phyloP scores from a whole-genome alignment of 2,329 filamentous ascomycete species.

The Botrytis hyacinthi region DNA sequence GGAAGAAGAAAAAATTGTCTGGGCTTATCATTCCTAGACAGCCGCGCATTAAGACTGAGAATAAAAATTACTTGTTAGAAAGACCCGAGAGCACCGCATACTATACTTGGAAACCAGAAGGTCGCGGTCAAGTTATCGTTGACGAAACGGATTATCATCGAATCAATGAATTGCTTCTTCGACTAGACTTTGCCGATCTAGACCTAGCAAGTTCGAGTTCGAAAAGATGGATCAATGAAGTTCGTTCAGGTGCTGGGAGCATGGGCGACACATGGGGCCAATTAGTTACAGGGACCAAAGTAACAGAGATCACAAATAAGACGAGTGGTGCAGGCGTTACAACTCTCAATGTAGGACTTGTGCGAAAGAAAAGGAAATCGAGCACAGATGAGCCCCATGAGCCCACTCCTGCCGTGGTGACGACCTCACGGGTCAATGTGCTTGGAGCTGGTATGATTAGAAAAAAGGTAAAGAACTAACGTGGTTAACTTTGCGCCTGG shows the following conservation, averaged over 20 bases:
- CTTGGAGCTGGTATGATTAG: constrained; percentile 51
- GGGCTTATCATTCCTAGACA: constrained; percentile 63
- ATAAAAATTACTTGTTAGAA: constrained; percentile 50
- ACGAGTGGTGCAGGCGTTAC: constrained; percentile 36
- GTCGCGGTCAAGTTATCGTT: constrained; percentile 62
- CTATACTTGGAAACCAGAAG: constrained; percentile 62
- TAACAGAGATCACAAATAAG: constrained; percentile 29
- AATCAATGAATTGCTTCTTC: constrained; percentile 65
- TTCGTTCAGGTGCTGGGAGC: constrained; percentile 45
- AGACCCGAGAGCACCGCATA: constrained; percentile 55
- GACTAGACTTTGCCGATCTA: constrained; percentile 69
- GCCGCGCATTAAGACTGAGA: constrained; percentile 62
- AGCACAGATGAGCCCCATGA: constrained; percentile 24
- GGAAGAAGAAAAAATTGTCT: constrained; percentile 49
- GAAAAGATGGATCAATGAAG: constrained; percentile 67
- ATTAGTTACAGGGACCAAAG: constrained; percentile 47
- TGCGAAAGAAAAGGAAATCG: constrained; percentile 52
- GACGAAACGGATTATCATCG: constrained; percentile 64
- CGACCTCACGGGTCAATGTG: constrained; percentile 45
- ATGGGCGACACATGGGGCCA: constrained; percentile 51
- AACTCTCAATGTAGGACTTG: constrained; percentile 41
- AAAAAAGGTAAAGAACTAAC: constrained; percentile 54
- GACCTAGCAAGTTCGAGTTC: constrained; percentile 64
- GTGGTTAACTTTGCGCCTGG: neutral
- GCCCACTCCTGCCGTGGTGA: constrained; percentile 2